Evolutionary conservation across 2,329 filamentous ascomycete species (phyloP), one percentile per base, ranked within the genome.

Genomic region (Fusarium tuaranense): DNA sequence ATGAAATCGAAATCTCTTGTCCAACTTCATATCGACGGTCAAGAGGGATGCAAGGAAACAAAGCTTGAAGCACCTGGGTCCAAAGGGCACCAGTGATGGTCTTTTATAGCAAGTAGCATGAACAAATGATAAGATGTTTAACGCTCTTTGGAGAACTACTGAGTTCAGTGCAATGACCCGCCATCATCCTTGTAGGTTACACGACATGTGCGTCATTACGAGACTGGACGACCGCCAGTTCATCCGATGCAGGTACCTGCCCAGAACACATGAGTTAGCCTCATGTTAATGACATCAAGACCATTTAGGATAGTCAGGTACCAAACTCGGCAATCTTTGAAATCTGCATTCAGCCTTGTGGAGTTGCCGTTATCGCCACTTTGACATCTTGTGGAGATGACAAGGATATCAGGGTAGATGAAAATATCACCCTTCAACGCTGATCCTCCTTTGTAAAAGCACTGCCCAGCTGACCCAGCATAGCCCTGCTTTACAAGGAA

Each of bases 51-150:
- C 18, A n/a, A 20, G 27, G 48, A 32, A 53, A 34, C 48, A 55
- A 32, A 55, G 48, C 48, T 55, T 20, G 48, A 55, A 55, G 48
- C 48, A 14, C 18, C 48, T 55, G 48, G 41, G 27, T 20, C 48
- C 27, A 55, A 55, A 55, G 48, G 48, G 48, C 12, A 32, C 48
- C 48, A 55, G 48, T 20, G 48, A 55, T 32, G 27, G 27, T 55
- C 48, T 55, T 55, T 55, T 55, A 32, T 55, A 32, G 48, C 48
- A 55, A 30, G 27, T 55, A 55, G 48, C 48, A 55, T 55, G 48
- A 55, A 55, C 48, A 55, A 48, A 55, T 55, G 48, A 55, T 55
- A 32, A 55, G 48, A 55, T 55, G 48, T 55, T 55, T 55, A 55
- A 55, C 48, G 48, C 48, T 55, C 27, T 32, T 30, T 32, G 25